Base-by-base conservation (phyloP, 2,329 filamentous ascomycete species). In the Iodosphaeria phyllophila region DNA sequence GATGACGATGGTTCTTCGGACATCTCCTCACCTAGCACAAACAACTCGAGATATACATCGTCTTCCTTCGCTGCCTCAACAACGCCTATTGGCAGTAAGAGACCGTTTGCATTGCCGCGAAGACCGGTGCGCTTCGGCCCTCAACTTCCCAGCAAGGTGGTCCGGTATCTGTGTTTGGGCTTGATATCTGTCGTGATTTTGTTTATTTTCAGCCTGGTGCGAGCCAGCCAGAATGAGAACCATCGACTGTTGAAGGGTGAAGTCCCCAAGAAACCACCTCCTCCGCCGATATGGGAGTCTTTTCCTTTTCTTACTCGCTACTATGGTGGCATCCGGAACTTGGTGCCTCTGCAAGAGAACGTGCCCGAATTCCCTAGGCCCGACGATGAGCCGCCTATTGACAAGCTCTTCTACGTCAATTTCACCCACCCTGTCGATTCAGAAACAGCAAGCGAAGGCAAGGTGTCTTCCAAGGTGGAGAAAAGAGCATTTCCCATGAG, bases 271-370 rank as follows among this genome's bases (percentile, higher is more conserved):
- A 38, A 61, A 8, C 60, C 68, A 0, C 49, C 65, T 0, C 65
- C 70, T 12, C 77, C 79, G 8, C 68, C 72, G 0, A 50, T 65
- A 5, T 95, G 84, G 83, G 79, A 92, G 44, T 66, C 64, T 7
- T 95, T 92, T 43, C 69, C 72, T 0, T 91, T 92, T 40, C 49
- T 98, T 32, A 74, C 74, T 31, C 65, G 84, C 33, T 98, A 93
- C 45, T 89, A 93, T 45, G 86, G 83, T 9, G 89, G 89, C 1
- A 62, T 98, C 30, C 63, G 74, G 34, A 75, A 65, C 0, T 43
- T 98, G 32, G 66, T 78, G 0, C 50, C 68, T 0, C 52, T 70
- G 14, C 47, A 59, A 9, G 56, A 78, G 23, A 86, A 84, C 35
- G 55, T 61, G 7, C 74, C 84, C 0, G 79, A 95, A 42, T 95